Base-by-base conservation (phyloP, 2,329 filamentous ascomycete genomes). In the Keithomyces neogunnii region DNA sequence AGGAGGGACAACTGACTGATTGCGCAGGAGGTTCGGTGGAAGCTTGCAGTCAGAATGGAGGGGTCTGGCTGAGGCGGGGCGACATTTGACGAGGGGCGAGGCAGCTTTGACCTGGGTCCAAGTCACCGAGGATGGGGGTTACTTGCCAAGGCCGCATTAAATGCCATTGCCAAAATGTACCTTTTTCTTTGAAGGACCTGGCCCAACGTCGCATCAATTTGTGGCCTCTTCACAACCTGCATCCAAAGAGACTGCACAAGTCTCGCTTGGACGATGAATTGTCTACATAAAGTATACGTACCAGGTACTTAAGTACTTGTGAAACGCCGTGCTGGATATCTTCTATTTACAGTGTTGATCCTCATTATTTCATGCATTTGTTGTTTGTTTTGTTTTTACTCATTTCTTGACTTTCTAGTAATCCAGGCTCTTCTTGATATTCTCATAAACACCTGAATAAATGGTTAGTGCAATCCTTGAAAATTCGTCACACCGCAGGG, bases 391-490 rank as follows among this genome's bases (percentile, higher is more conserved):
- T 43, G 3, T 30, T 35, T 36, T 11, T 10, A 44, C 29, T 10
- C 43, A 38, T 29, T 6, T n/a, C 19, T 42, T 7, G 3, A 28
- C 45, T 33, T 5, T 47, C 31, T 47, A 89, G 63, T 86, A 89
- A 13, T 85, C 73, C 49, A 88, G 63, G 1, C 82, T 75, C 60
- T 77, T 79, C 66, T 84, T 85, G 57, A 89, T 84, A 19, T 78
- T 79, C 60, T 88, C 85, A 54, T 86, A 88, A 59, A 89, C 76
- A 63, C 85, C 84, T 88, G 29, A 40, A 36, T 38, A 39, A n/a
- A 8, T 13, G 32, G 11, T 44, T 31, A 44, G 40, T 44, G 19
- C 40, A 44, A 26, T 10, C 5, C 31, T 46, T 8, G 13, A 3
- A 26, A 32, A 33, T 44, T 32, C 45, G 51, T 43, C 9, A 35